phyloP scores from a whole-genome alignment of 495 filamentous ascomycete species.

The Talaromyces proteolyticus region DNA sequence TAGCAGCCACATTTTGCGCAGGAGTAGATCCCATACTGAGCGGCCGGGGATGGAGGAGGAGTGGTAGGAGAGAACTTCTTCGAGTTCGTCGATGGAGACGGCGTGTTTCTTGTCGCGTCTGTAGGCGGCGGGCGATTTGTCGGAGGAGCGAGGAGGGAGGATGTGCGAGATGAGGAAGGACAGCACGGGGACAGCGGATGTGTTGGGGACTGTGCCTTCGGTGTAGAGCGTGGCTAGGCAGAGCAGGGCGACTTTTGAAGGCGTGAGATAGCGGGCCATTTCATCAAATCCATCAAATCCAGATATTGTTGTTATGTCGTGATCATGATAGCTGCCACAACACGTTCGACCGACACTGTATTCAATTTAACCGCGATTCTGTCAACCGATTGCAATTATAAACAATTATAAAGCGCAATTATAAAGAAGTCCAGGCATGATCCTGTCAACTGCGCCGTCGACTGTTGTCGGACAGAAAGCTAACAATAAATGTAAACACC shows the following conservation, averaged over 20 bases:
- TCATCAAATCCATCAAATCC: conserved; percentile 7
- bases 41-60: conserved; percentile 69
- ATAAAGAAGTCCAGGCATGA: no score
- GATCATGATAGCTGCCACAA: background rate
- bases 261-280: conserved; percentile 80
- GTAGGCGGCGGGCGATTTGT: conserved; percentile 19
- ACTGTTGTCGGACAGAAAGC: no score
- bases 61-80: conserved; percentile 53
- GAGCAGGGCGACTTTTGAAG: conserved; percentile 78
- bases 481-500: no score
- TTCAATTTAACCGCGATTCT: no score
- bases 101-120: conserved; percentile 40
- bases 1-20: conserved; percentile 79
- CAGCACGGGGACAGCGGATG: conserved; percentile 73
- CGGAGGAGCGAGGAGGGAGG: conserved; percentile 37
- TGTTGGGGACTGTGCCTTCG: conserved; percentile 65
- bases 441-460: no score
- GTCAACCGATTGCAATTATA: no score
- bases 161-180: conserved; percentile 77
- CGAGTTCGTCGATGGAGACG: conserved; percentile 60
- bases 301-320: background rate
- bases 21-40: conserved; percentile 76
- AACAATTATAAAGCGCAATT: no score
- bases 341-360: no score
- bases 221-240: conserved; percentile 76